phyloP scores from a whole-genome alignment of 2,329 filamentous ascomycete genomes.

The Aspergillus costaricaensis region DNA sequence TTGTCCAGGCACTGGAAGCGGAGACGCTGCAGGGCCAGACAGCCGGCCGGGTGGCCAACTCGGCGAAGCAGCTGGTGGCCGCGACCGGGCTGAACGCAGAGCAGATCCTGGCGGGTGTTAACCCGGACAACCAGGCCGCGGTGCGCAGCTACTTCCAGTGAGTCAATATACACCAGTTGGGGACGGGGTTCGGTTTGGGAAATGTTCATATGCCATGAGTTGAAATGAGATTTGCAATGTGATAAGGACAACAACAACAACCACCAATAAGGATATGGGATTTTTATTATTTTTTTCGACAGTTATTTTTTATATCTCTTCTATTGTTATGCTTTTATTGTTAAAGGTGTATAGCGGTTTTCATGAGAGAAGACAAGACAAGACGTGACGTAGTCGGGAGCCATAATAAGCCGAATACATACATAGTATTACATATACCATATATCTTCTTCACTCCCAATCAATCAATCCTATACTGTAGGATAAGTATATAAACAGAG shows the following conservation, averaged over 20 bases:
- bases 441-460: background rate
- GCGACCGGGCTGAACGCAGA: constrained; percentile 73
- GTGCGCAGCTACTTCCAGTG: constrained; percentile 74
- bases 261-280: constrained; percentile 1
- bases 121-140: constrained; percentile 75
- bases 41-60: constrained; percentile 71
- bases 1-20: constrained; percentile 85
- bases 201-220: constrained; percentile 1
- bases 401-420: constrained; percentile 5
- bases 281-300: constrained; percentile 1
- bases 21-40: constrained; percentile 86
- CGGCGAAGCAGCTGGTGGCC: constrained; percentile 76
- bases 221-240: constrained; percentile 1
- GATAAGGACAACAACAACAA: background rate
- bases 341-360: constrained; percentile 4
- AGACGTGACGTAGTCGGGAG: background rate
- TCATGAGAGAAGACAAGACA: background rate
- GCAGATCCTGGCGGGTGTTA: constrained; percentile 72
- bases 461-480: background rate
- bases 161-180: background rate
- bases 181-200: background rate
- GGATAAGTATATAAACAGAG: background rate
- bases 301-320: background rate
- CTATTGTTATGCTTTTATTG: background rate
- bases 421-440: background rate